These are phyloP conservation scores for Torulaspora quercuum DNA, from an alignment of 805 yeast species.

Conservation along the genomic window DNA sequence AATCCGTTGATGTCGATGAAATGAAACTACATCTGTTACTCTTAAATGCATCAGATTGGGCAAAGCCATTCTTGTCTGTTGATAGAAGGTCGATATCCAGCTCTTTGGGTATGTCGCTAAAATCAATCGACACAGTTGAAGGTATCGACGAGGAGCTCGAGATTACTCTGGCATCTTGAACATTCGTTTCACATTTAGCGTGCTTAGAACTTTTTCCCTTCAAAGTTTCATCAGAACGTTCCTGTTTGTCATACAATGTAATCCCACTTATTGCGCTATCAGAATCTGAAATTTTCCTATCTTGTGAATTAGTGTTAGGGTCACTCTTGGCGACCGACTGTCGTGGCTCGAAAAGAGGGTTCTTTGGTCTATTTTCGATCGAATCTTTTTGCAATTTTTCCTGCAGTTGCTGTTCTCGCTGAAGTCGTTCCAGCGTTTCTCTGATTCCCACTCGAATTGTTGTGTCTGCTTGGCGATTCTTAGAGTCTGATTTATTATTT, in stretches of 20 bases:
- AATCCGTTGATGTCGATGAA: constrained; percentile 33
- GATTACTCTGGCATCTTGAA: constrained; percentile 4
- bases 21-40: constrained; percentile 34
- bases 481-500: constrained; percentile 1
- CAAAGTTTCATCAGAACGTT: constrained; percentile 12
- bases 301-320: too few relatives aligned
- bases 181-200: not conserved
- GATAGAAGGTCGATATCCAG: constrained; percentile 22
- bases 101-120: constrained; percentile 18
- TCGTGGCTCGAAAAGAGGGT: too few relatives aligned
- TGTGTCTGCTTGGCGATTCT: constrained; percentile 3
- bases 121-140: constrained; percentile 15
- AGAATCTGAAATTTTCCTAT: constrained; percentile 15
- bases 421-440: constrained; percentile 25
- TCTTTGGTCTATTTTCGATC: too few relatives aligned
- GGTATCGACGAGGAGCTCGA: constrained; percentile 13
- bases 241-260: constrained; percentile 16
- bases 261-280: constrained; percentile 15
- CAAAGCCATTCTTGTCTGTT: constrained; percentile 25
- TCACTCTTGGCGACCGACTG: too few relatives aligned
- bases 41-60: constrained; percentile 16
- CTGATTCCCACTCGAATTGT: constrained; percentile 15
- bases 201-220: constrained; percentile 4
- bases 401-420: constrained; percentile 14
- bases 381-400: constrained; percentile 4